A percentile compares a stretch with the other conserved stretches of the same genome.
Evolutionary conservation across 345 rosid genomes (phyloP).

Genomic region (Arabis hirsuta): DNA sequence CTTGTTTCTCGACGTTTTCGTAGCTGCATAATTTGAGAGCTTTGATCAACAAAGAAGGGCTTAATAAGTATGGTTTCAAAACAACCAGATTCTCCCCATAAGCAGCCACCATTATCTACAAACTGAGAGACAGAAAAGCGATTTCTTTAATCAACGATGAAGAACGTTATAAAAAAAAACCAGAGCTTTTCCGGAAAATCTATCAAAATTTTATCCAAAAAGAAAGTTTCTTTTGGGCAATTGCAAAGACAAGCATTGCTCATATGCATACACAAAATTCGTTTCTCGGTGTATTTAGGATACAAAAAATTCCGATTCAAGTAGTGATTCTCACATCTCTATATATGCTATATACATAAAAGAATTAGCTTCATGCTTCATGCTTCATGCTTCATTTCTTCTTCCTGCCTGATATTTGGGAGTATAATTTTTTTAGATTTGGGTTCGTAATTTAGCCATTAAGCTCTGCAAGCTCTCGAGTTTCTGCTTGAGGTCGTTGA

Average conservation of each 20-base stretch:
- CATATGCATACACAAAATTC: constrained; percentile 30
- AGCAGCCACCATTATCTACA: constrained; percentile 27
- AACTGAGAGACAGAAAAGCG: constrained; percentile 5
- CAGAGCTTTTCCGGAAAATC: constrained; percentile 22
- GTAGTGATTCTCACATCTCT: constrained; percentile 29
- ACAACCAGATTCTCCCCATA: constrained; percentile 21
- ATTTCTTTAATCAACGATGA: constrained; percentile 8
- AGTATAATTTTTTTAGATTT: constrained; percentile 48
- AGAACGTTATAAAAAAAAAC: background rate
- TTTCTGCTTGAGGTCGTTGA: constrained; percentile 65
- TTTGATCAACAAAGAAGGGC: constrained; percentile 40
- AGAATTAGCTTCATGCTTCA: constrained; percentile 28
- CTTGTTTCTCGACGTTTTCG: constrained; percentile 30
- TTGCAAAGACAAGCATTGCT: constrained; percentile 11
- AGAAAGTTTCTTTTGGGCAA: constrained; percentile 15
- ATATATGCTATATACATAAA: constrained; percentile 39
- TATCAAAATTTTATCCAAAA: constrained; percentile 31
- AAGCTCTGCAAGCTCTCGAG: constrained; percentile 69
- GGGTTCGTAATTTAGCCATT: constrained; percentile 62
- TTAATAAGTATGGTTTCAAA: constrained; percentile 8
- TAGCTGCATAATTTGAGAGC: constrained; percentile 49
- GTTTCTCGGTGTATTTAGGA: constrained; percentile 23
- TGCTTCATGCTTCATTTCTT: constrained; percentile 23
- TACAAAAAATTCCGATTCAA: constrained; percentile 36
- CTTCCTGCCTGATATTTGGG: background rate